Evolutionary conservation across 495 filamentous ascomycete genomes (phyloP), one percentile per base, ranked within the genome.

Genomic region (Opeltia flavorubescens): DNA sequence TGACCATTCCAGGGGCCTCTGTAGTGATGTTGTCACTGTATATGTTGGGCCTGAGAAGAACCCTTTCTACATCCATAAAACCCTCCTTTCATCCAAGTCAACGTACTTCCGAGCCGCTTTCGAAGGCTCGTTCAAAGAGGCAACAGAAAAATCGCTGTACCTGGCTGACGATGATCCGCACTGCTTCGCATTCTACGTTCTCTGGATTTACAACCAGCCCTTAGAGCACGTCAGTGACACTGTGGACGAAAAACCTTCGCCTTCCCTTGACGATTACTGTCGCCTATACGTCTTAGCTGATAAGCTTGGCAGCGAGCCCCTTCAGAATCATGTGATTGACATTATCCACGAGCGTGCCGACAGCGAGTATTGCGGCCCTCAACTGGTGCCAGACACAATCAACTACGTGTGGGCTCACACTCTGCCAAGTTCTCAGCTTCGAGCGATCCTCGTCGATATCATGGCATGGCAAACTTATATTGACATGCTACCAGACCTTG

Each of bases 281-380:
- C 25, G 25, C 21, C 21, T 44, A n/a, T 50, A 30, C n/a, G 5
- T 45, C 17, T n/a, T 50, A 23, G 48, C 40, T 12, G 48, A 46
- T 23, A 40, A 24, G 11, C 21, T 49, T 5, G 17, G 20, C n/a
- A 45, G 43, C 17, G 41, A 23, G 27, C 21, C 17, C 20, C 21
- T 47, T 46, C 24, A 50, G 18, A 50, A 50, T 26, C n/a, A 23
- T 20, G 15, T 50, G 2, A 50, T 50, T 9, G 40, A 50, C 31
- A 18, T 18, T 1, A 43, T 48, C 21, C 21, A 38, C 18, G 29
- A 38, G 18, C 36, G 20, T 40, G 9, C 21, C 35, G 21, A 9
- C 21, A 9, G 17, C 1, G 0, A 1, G 3, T 5, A 38, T 1
- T 13, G 4, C 18, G 3, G 1, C 21, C 5, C 25, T 24, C 3